phyloP scores from a whole-genome alignment of 148 eudicot species.

The Fallopia convolvulus region DNA sequence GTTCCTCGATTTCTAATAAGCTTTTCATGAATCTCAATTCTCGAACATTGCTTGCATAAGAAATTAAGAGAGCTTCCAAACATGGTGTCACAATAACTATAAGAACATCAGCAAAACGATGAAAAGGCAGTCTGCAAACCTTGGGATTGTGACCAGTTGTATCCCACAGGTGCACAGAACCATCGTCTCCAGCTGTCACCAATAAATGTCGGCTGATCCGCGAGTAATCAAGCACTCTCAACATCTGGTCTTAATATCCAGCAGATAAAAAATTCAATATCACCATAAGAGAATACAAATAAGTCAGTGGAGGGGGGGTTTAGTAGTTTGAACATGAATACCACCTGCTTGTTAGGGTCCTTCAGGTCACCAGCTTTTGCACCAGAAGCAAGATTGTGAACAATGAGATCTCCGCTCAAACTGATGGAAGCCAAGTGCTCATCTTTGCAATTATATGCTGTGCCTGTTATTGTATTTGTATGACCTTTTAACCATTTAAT shows the following conservation, averaged over 20 bases:
- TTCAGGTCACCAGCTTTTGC: constrained; percentile 74
- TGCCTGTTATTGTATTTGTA: constrained; percentile 73
- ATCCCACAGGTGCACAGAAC: constrained; percentile 94
- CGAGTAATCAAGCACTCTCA: constrained; percentile 95
- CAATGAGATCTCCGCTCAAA: constrained; percentile 72
- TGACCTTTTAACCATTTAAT: constrained; percentile 96
- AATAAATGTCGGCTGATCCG: constrained; percentile 85
- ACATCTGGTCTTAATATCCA: constrained; percentile 50
- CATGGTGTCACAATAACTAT: not conserved
- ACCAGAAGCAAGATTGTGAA: constrained; percentile 97
- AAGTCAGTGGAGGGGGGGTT: not conserved
- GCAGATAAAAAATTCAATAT: constrained; percentile 29
- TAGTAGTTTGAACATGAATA: constrained; percentile 7
- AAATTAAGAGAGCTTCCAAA: not conserved
- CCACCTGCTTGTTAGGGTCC: constrained; percentile 85
- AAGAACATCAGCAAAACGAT: not conserved
- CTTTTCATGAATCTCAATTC: not conserved
- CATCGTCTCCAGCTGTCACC: constrained; percentile 99
- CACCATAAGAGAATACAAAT: not conserved
- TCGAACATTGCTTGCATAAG: not conserved
- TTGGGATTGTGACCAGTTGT: constrained; percentile 84
- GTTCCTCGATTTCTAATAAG: not conserved
- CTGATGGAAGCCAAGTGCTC: constrained; percentile 96
- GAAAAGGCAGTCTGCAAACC: constrained; percentile 27
- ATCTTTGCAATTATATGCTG: constrained; percentile 83